phyloP scores from a whole-genome alignment of 257 asterid genomes.

The Przewalskia tangutica region DNA sequence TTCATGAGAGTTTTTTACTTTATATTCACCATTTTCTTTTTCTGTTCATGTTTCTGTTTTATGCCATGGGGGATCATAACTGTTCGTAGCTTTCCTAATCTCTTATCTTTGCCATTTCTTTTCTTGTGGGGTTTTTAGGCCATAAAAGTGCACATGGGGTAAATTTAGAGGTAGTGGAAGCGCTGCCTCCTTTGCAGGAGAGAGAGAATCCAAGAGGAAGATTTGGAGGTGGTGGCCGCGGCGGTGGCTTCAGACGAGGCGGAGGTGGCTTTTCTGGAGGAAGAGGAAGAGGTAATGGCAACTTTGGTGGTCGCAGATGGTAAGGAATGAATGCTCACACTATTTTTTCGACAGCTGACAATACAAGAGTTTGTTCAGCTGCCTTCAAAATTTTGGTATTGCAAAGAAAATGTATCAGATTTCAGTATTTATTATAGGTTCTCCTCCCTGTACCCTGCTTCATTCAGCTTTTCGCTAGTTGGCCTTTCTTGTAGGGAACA shows the following conservation, averaged over 20 bases:
- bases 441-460: background rate
- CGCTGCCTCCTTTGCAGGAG: constrained; percentile 64
- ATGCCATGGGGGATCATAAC: background rate
- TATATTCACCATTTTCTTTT: background rate
- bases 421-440: background rate
- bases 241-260: constrained; percentile 41
- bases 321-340: constrained; percentile 15
- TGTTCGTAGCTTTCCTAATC: background rate
- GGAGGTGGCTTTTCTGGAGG: constrained; percentile 15
- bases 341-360: background rate
- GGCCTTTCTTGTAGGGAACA: background rate
- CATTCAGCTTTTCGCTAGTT: background rate
- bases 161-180: constrained; percentile 47
- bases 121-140: constrained; percentile 30
- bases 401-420: background rate
- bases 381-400: background rate
- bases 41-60: background rate
- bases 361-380: background rate
- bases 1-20: background rate
- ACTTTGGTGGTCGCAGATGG: constrained; percentile 37
- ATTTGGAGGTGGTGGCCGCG: constrained; percentile 43
- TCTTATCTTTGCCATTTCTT: background rate
- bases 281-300: constrained; percentile 28
- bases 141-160: constrained; percentile 51
- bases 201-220: constrained; percentile 50